A percentile compares a stretch with the other conserved stretches of the same genome.
Evolutionary conservation across 2,329 filamentous ascomycete species (phyloP).

Genomic region (Monosporascus sp.): DNA sequence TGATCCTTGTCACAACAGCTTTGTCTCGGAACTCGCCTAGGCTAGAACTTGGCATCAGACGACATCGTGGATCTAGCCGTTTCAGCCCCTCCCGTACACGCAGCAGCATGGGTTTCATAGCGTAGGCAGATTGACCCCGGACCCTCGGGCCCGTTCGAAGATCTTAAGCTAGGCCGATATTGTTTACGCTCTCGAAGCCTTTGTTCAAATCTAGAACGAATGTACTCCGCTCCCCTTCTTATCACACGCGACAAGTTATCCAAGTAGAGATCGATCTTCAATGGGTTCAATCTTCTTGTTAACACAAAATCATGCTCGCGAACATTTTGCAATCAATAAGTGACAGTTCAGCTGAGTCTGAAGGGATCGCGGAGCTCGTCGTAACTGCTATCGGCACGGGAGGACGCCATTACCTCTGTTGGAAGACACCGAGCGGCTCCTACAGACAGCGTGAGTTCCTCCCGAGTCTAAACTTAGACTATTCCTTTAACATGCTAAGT

Average conservation of each 20-base stretch:
- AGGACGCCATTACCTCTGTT: constrained; percentile 27
- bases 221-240: neutral
- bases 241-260: neutral
- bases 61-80: neutral
- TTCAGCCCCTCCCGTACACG: neutral
- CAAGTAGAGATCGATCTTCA: neutral
- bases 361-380: constrained; percentile 24
- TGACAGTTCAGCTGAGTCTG: constrained; percentile 16
- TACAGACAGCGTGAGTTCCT: constrained; percentile 22
- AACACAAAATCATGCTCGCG: constrained; percentile 17
- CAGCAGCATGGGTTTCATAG: constrained; percentile 1
- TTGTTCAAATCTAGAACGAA: neutral
- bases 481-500: neutral
- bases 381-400: constrained; percentile 26
- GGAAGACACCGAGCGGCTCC: constrained; percentile 23
- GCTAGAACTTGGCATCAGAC: neutral
- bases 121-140: neutral
- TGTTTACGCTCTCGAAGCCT: neutral
- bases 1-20: neutral
- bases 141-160: neutral
- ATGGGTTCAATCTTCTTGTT: neutral
- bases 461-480: neutral
- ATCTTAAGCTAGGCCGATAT: neutral
- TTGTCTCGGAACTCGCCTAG: neutral
- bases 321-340: constrained; percentile 19